Evolutionary conservation across 2,329 filamentous ascomycete species (phyloP), one percentile per base, ranked within the genome.

Genomic region (Aspergillus aculeatinus): DNA sequence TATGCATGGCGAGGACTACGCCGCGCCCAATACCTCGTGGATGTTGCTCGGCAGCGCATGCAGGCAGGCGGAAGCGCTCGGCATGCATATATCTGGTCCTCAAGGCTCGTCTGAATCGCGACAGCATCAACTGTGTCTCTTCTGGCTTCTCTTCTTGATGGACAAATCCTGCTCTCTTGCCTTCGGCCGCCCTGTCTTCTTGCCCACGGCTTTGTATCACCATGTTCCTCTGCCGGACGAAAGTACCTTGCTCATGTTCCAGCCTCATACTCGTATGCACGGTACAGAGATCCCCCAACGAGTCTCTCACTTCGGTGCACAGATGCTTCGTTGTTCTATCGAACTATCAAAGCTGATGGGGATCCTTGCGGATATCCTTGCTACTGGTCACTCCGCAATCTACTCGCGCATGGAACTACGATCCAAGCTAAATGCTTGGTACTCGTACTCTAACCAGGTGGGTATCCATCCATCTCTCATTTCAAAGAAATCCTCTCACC

Each of bases 101-200:
- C 35, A 48, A 19, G 11, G 16, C 10, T 23, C 33, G 7, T 29
- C 9, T 7, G 10, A 42, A 9, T 21, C 6, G 6, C 29, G 47
- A 48, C 57, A 61, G 49, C 59, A 57, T 5, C 48, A 42, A 3
- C 48, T 63, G 14, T 63, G 50, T 57, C 61, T 63, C 9, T 65
- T 65, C 50, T 65, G 63, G 63, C 42, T 63, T 29, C 51, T 65
- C 3, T 65, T 61, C 16, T 25, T 57, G 11, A 52, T 61, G 14
- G 63, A 65, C 48, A 65, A 63, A 48, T 63, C 63, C 3, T 61
- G 61, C 39, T 51, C 61, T 27, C 61, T 65, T 39, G 63, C 63
- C 35, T 65, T 65, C n/a, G 63, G 63, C 14, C 61, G 63, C n/a
- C 51, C 61, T 2, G 44, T 51, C 6, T 61, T 63, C n/a, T 53